Evolutionary conservation across 139 green algal species (phyloP), one percentile per base, ranked within the genome.

Genomic region (Coelastrella sp.): DNA sequence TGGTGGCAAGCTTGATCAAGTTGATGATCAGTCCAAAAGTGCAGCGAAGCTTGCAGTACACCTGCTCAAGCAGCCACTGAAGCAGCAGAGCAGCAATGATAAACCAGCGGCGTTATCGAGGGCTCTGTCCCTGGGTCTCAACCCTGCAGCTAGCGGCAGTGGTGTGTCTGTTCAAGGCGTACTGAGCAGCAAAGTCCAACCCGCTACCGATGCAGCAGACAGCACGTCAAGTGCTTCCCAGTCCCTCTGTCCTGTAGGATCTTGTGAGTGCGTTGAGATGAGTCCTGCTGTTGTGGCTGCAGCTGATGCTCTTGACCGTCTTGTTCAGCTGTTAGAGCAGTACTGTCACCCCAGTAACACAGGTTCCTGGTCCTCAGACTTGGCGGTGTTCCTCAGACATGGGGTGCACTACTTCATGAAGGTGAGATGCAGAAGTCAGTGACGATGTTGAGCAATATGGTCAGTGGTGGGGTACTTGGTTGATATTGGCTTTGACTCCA

Each of bases 321-420:
- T 95, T 30, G 92, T 90, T 0, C 81, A 84, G 30, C 87, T 96
- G 57, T 81, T 96, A 50, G 95, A 98, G 90, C 91, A 96, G 85
- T 98, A 97, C 88, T 96, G 91, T 64, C 95, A 98, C 85, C 95
- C 95, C 50, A 94, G 85, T 62, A 98, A 98, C 83, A 88, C 88
- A 13, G 95, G 94, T 38, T 27, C 23, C n/a, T 86, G 68, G 68
- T 38, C 35, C 0, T 21, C 30, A 5, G 81, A 81, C n/a, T 38
- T 86, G 68, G 68, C 81, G 2, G 68, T 74, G 50, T 86, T 69
- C 66, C 79, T 45, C 59, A 62, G 53, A 60, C 73, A 30, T 59
- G 45, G 67, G 2, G 67, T 81, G 67, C 81, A 86, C 53, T 80
- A 80, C 68, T 81, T 81, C 51, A 86, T 86, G 81, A 86, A 86